Evolutionary conservation across 129 eudicot genomes (phyloP).

Genomic region (Scalesia atractyloides): DNA sequence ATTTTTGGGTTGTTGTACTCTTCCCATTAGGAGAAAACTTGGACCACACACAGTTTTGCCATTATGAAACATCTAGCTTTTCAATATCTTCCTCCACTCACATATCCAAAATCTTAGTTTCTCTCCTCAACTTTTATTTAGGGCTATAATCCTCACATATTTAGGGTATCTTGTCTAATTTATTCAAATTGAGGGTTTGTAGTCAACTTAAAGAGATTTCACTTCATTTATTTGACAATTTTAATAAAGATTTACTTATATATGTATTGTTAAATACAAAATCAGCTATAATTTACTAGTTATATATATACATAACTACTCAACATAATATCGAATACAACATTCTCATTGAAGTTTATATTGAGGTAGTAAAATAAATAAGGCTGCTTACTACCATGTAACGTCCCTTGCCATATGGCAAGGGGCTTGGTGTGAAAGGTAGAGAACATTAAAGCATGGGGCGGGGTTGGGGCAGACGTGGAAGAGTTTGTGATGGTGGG

Average conservation of each 20-base stretch:
- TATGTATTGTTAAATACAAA: background rate
- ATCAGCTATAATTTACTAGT: background rate
- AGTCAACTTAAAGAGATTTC: background rate
- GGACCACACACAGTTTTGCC: conserved; percentile 18
- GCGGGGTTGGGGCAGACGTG: too few species aligned
- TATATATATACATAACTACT: background rate
- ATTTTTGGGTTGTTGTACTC: conserved; percentile 27
- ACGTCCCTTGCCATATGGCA: too few species aligned
- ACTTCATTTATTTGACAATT: background rate
- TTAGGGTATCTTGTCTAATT: too few species aligned
- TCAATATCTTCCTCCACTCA: conserved; percentile 22
- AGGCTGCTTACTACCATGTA: too few species aligned
- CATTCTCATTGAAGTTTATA: background rate
- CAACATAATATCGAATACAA: background rate
- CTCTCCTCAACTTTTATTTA: background rate
- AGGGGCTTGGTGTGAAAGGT: too few species aligned
- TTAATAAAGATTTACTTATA: background rate
- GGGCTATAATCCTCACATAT: background rate
- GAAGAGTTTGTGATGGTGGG: too few species aligned
- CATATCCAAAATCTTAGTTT: background rate
- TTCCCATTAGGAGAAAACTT: conserved; percentile 18
- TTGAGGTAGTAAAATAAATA: background rate
- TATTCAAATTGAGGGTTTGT: too few species aligned
- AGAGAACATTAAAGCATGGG: too few species aligned
- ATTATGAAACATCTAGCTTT: conserved; percentile 23